Percentiles rank a stretch among this genome's conserved stretches.
These are phyloP conservation scores for Coemansia sp. DNA, from an alignment of 192 early-diverging fungal genomes.

Conservation along the genomic window DNA sequence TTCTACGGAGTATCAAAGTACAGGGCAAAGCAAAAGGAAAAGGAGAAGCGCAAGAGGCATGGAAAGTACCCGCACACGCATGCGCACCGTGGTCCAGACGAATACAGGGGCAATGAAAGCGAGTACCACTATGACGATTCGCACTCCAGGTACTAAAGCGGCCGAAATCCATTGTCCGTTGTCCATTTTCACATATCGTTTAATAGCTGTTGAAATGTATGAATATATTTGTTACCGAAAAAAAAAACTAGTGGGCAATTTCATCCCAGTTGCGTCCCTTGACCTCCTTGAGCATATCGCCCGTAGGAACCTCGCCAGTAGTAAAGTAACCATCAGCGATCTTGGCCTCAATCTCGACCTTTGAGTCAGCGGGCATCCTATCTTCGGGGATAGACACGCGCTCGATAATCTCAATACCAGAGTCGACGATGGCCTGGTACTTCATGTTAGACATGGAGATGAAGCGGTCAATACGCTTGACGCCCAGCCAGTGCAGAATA, in stretches of 20 bases:
- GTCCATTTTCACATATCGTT: not conserved
- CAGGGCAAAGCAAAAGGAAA: conserved; percentile 20
- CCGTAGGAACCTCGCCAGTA: conserved; percentile 60
- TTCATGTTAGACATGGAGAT: conserved; percentile 89
- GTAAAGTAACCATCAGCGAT: conserved; percentile 96
- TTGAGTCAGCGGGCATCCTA: conserved; percentile 83
- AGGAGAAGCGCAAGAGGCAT: conserved; percentile 15
- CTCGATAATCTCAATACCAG: conserved; percentile 87
- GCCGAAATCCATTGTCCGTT: not conserved
- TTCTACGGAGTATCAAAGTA: conserved; percentile 21
- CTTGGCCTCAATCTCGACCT: conserved; percentile 97
- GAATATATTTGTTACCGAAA: conserved; percentile 1
- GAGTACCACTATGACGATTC: conserved; percentile 1
- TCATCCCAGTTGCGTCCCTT: conserved; percentile 88
- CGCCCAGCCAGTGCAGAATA: conserved; percentile 94
- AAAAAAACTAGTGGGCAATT: conserved; percentile 33
- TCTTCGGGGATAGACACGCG: conserved; percentile 89
- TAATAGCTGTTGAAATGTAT: not conserved
- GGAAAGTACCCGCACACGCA: conserved; percentile 23
- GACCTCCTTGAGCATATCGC: conserved; percentile 63
- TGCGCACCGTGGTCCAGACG: conserved; percentile 7
- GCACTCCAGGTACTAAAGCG: not conserved
- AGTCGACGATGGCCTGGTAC: conserved; percentile 87
- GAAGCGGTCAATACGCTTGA: conserved; percentile 90
- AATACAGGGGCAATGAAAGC: not conserved